Base-by-base conservation (phyloP, 176 grass and related monocot species). In the Eleusine indica region DNA sequence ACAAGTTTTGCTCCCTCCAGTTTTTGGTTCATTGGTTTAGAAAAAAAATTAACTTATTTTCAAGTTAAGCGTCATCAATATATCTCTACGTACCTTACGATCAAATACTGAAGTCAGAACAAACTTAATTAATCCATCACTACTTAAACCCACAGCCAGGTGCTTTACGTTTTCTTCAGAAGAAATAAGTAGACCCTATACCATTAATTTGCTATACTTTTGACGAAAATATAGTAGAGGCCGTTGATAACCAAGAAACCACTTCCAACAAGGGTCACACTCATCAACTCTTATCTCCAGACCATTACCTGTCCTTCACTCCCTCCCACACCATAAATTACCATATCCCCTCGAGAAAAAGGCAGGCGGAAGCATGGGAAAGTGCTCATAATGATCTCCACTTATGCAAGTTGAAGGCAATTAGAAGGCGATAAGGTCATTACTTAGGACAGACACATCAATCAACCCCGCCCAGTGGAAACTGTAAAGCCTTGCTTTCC, bases 401-500 rank as follows among this genome's bases (percentile, higher is more conserved):
- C 82, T 32, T 30, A 21, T 14, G 18, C 64, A 85, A 77, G 71
- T 15, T 71, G 71, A 71, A 53, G 9, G 43, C 71, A 43, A 70
- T 80, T 43, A 84, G 21, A 21, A 75, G 63, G 30, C 25, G 87
- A 85, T 81, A 85, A 80, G 82, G 49, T 42, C 63, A 75, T 65
- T 75, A 43, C 43, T 80, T 22, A 14, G 19, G 65, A 71, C 41
- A 76, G 40, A 22, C 39, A 30, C 10, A 81, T 76, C 32, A 43
- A 19, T 71, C 41, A 84, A 52, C 68, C 53, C 17, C 68, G 44
- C 37, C 80, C 67, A 83, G 81, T 88, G 52, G 52, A 80, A 84
- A 79, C 76, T 84, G 53, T 66, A 84, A 85, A 70, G 52, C 52
- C 56, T 22, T 6, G 32, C 87, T 89, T 89, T 89, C 52, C 22